phyloP scores from a whole-genome alignment of 2,329 filamentous ascomycete genomes.

The Dactylellina parvicollis region DNA sequence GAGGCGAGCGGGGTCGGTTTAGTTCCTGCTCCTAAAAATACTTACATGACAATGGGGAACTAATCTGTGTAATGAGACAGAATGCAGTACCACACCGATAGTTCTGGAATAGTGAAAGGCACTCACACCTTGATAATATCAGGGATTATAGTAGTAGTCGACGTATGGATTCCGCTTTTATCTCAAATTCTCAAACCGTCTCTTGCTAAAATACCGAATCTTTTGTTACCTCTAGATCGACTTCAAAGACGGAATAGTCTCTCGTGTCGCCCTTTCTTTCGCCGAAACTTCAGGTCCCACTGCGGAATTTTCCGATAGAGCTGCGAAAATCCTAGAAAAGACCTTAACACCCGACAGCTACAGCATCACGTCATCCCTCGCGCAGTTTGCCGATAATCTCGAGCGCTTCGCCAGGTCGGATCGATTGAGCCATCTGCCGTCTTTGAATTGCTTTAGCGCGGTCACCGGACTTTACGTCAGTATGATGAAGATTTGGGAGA shows the following conservation, averaged over 20 bases:
- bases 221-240: slow-evolving; percentile 63
- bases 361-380: slow-evolving; percentile 73
- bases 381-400: slow-evolving; percentile 76
- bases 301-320: slow-evolving; percentile 70
- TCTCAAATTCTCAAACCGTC: background rate
- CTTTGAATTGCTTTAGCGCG: slow-evolving; percentile 80
- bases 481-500: slow-evolving; percentile 74
- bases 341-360: slow-evolving; percentile 70
- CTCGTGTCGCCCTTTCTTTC: slow-evolving; percentile 72
- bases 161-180: slow-evolving; percentile 59
- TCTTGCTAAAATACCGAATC: background rate
- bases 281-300: slow-evolving; percentile 70
- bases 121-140: slow-evolving; percentile 70
- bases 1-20: slow-evolving; percentile 67
- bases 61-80: slow-evolving; percentile 54
- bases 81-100: slow-evolving; percentile 72
- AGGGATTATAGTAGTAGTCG: slow-evolving; percentile 70
- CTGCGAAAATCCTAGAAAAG: slow-evolving; percentile 72
- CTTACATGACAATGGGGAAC: slow-evolving; percentile 59
- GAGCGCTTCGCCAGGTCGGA: slow-evolving; percentile 76
- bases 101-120: slow-evolving; percentile 63
- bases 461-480: slow-evolving; percentile 77
- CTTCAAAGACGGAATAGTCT: slow-evolving; percentile 71
- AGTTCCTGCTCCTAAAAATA: background rate
- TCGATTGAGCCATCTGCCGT: slow-evolving; percentile 74